These are phyloP conservation scores for Camellia japonica DNA, from an alignment of 148 eudicot genomes.

Conservation along the genomic window DNA sequence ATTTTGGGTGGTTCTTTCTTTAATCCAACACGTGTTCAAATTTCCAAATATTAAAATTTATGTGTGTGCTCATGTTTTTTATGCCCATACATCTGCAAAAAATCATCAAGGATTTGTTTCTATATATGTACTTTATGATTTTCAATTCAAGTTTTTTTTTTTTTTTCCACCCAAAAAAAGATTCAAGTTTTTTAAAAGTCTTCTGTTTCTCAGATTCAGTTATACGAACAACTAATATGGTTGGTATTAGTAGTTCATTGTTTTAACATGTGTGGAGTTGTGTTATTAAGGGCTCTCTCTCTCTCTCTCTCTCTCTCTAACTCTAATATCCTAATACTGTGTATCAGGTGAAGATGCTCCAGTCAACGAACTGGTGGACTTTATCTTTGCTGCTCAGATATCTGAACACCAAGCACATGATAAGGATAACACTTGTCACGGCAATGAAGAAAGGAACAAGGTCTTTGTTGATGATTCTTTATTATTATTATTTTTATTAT, in stretches of 20 bases:
- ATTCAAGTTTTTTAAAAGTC: no score
- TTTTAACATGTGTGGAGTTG: neutral
- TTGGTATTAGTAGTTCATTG: neutral
- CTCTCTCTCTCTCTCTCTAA: no score
- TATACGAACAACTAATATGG: neutral
- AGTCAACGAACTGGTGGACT: constrained; percentile 69
- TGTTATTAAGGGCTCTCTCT: neutral
- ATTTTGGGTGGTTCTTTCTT: neutral
- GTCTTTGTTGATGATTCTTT: constrained; percentile 30
- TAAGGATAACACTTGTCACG: constrained; percentile 24
- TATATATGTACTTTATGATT: no score
- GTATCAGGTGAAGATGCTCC: constrained; percentile 69
- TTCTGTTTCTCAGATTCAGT: neutral
- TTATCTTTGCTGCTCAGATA: constrained; percentile 79
- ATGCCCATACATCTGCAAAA: neutral
- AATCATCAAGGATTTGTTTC: neutral
- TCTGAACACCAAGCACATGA: constrained; percentile 53
- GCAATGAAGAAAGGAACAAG: constrained; percentile 41
- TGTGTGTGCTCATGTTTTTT: no score
- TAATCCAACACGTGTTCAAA: neutral
- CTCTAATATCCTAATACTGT: constrained; percentile 12
- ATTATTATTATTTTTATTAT: neutral
- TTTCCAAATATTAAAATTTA: neutral
- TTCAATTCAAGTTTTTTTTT: no score
- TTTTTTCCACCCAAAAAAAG: neutral